Evolutionary conservation across 495 filamentous ascomycete species (phyloP), one percentile per base, ranked within the genome.

Genomic region (Peziza echinospora): DNA sequence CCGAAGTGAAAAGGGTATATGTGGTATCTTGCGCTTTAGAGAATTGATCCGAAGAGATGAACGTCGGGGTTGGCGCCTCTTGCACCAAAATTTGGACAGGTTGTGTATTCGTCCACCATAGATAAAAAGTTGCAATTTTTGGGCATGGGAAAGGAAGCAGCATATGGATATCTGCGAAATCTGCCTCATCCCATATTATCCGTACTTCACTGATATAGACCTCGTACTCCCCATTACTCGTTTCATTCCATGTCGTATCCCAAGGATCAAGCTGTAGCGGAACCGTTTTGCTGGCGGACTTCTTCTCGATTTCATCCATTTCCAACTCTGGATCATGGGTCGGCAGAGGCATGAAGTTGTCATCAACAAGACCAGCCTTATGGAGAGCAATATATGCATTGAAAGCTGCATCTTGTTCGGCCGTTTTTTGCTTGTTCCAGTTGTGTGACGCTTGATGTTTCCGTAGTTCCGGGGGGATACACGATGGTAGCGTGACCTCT

Each of bases 321-420:
- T 60, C 25, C 7, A 66, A 47, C 21, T 68, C 62, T 16, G 62
- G 53, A 1, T 54, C 59, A n/a, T 47, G 46, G 3, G 17, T 22
- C 23, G 25, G 49, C 8, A 71, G 49, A 1, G 89, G 87, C 46
- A 93, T 64, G 1, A 94, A 66, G 51, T 92, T 73, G 37, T 92
- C 71, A 44, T 85, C 84, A 19, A 94, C 62, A 21, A 92, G 63
- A 0, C 78, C 77, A 34, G 71, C 76, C 26, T 72, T 48, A 54
- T 84, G 75, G 0, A 97, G 67, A 2, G 67, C 68, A 22, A 69
- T 61, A 55, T 87, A 93, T 10, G 85, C 82, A 53, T 83, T 71
- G 45, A 93, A 89, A 0, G 84, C 82, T 2, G 82, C 78, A 56
- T 94, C 89, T 51, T 78, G 81, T 51, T 66, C 74, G 5, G 89